Evolutionary conservation across 495 filamentous ascomycete genomes (phyloP), one percentile per base, ranked within the genome.

Genomic region (Amniculicola lignicola): DNA sequence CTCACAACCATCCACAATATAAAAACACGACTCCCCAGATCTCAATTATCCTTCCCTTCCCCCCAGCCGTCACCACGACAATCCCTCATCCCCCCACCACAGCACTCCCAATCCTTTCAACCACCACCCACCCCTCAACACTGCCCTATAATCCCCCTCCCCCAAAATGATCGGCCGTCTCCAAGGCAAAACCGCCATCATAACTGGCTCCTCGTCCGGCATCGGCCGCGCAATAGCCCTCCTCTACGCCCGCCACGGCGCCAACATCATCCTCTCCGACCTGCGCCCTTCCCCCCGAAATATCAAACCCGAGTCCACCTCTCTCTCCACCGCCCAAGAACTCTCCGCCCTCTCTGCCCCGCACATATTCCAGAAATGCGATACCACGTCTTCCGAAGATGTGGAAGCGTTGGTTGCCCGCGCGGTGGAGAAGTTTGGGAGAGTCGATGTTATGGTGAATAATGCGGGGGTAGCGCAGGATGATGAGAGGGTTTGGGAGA

Each of bases 391-490:
- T 7, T 41, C 62, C 7, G 55, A 59, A 22, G 62, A 77, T 9
- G 68, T 79, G 39, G 63, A 75, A 54, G 51, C 28, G 1, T 42
- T 77, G 23, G 65, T 83, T 2, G 28, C 66, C 14, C 48, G 14
- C 1, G 67, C 72, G 2, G 77, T 78, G 11, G 57, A 62, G 19
- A 35, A 48, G 24, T 77, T 66, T 62, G 75, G 76, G 0, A 46
- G 79, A 42, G 49, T 82, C 9, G 79, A 82, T 64, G 69, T 74
- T 18, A 63, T 83, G 58, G 72, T 78, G 47, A 80, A 80, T 45
- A 82, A 83, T 61, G 79, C 78, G 0, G 79, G 79, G 4, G 73
- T 79, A 55, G 51, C 21, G 21, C 52, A 12, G 53, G 61, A 61
- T 19, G 66, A 53, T 19, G 51, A 53, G 0, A 63, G 66, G 2